Evolutionary conservation across 2,329 filamentous ascomycete genomes (phyloP).

Genomic region (Fusarium graminum): DNA sequence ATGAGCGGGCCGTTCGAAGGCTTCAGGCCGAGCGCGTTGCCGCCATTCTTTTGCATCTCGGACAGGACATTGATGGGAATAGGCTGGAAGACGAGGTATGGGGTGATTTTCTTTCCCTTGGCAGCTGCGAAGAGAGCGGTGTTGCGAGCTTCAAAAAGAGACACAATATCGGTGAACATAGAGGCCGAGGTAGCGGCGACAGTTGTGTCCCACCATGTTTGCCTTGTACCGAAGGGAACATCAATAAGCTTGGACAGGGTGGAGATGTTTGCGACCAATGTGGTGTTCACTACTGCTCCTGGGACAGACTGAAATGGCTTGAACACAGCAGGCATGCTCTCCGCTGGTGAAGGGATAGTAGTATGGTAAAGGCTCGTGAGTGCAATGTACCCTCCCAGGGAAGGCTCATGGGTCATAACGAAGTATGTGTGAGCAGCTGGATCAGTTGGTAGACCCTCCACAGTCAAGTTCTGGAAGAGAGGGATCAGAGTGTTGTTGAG

Average conservation of each 20-base stretch:
- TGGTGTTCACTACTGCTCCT: not conserved
- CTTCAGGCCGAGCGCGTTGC: constrained; percentile 15
- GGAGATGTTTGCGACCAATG: not conserved
- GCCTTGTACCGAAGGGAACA: not conserved
- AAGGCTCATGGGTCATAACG: constrained; percentile 1
- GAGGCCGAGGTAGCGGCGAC: constrained; percentile 7
- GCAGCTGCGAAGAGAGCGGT: not conserved
- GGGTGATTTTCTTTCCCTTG: constrained; percentile 4
- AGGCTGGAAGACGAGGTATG: constrained; percentile 55
- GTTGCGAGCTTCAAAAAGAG: constrained; percentile 42
- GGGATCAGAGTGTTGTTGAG: constrained; percentile 28
- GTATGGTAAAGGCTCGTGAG: constrained; percentile 7
- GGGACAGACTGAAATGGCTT: not conserved
- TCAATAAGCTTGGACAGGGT: constrained; percentile 4
- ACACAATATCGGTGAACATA: constrained; percentile 46
- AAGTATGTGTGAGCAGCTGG: not conserved
- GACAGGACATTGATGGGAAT: constrained; percentile 42
- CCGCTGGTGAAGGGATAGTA: not conserved
- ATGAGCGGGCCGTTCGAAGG: constrained; percentile 10
- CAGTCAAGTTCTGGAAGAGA: constrained; percentile 31
- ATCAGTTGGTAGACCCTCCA: not conserved
- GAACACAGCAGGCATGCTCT: not conserved
- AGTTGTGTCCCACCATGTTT: constrained; percentile 8
- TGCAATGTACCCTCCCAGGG: not conserved
- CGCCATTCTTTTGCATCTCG: constrained; percentile 26